These are phyloP conservation scores for Closterium sp. DNA, from an alignment of 139 green algal genomes.

Conservation along the genomic window DNA sequence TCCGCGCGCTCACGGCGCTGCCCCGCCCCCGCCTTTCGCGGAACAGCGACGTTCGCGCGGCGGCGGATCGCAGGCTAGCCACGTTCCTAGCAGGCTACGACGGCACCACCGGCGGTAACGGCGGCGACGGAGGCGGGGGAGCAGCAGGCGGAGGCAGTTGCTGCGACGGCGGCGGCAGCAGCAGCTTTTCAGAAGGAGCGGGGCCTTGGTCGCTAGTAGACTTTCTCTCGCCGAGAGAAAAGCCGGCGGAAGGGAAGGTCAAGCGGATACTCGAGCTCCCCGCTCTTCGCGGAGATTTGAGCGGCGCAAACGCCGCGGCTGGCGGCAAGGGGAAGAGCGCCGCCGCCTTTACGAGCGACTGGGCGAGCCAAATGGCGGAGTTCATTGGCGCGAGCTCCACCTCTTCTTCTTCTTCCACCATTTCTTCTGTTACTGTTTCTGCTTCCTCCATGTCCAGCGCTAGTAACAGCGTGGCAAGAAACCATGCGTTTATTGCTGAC, in stretches of 20 bases:
- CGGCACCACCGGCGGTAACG: background rate
- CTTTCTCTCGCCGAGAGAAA: background rate
- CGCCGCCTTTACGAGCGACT: background rate
- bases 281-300: too few species aligned
- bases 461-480: background rate
- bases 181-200: background rate
- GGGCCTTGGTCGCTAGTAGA: background rate
- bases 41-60: background rate
- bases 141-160: background rate
- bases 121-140: too few species aligned
- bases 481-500: background rate
- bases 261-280: background rate
- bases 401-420: background rate
- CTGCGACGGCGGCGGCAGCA: background rate
- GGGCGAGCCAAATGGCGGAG: background rate
- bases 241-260: background rate
- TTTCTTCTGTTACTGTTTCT: background rate
- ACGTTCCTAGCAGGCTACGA: background rate
- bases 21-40: background rate
- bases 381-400: background rate
- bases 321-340: background rate
- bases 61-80: background rate
- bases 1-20: background rate
- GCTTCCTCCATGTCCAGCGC: background rate
- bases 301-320: too few species aligned